Base-by-base conservation (phyloP, 164 flowering plant species). In the Chimonanthus salicifolius region DNA sequence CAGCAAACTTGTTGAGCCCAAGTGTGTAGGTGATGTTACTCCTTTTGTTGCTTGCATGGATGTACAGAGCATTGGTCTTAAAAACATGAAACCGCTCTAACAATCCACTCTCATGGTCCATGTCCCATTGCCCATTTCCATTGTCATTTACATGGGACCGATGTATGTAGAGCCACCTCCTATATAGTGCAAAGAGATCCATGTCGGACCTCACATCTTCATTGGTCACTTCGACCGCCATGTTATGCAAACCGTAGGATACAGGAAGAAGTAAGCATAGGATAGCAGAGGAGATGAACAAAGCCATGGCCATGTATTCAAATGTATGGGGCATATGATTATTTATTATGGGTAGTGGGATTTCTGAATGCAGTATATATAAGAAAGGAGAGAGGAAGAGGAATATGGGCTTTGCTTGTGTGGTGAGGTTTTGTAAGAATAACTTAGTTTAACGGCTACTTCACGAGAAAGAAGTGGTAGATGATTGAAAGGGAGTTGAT, bases 1-100 rank as follows among this genome's bases (percentile, higher is more conserved):
- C 93, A 16, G 93, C 90, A 81, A 89, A 89, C 79, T 82, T 82
- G 84, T 87, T 89, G 77, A 87, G 76, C 10, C 89, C 90, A 20
- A 81, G 83, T 45, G 51, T 76, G 75, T 78, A 81, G 11, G 75
- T 76, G 45, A 65, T 50, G n/a, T 74, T 66, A n/a, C 68, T 49
- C 60, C 79, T 71, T 21, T 58, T 78, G 75, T 81, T 81, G 58
- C 76, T 69, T 2, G 74, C 79, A 65, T 81, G 78, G 46, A 81
- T 78, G 77, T 76, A 75, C 20, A 47, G 62, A 13, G 63, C 79
- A 49, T 78, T 81, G 66, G 69, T 62, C 69, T 78, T 75, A 18
- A 81, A 81, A n/a, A 69, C 72, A n/a, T 74, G 54, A 6, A 76
- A 81, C 73, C 78, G 78, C 75, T 69, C 71, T 49, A 60, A 33